These are phyloP conservation scores for Vitis hybrid DNA, from an alignment of 177 flowering plant species.

Conservation along the genomic window DNA sequence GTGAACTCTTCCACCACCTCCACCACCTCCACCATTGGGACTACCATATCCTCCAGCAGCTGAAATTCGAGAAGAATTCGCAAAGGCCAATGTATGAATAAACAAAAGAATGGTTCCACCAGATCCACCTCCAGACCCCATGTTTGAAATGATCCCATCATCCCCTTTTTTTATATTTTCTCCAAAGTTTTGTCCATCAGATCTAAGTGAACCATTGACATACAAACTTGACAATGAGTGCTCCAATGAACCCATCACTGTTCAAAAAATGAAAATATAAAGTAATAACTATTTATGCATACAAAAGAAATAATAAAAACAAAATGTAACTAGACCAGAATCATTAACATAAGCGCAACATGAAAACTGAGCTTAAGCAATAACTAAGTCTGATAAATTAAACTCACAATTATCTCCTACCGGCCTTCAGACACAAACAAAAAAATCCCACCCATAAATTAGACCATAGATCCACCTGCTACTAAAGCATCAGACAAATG, in stretches of 20 bases:
- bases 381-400: not conserved
- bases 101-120: constrained; percentile 96
- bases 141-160: constrained; percentile 16
- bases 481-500: not conserved
- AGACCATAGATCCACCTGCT: not conserved
- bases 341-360: not conserved
- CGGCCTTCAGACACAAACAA: not conserved
- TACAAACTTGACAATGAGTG: constrained; percentile 75
- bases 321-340: not conserved
- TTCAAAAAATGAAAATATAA: constrained; percentile 8
- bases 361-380: not conserved
- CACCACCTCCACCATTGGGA: constrained; percentile 80
- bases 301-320: too few species aligned
- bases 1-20: constrained; percentile 98
- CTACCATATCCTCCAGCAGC: constrained; percentile 83
- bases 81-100: constrained; percentile 53
- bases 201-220: constrained; percentile 65
- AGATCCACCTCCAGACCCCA: constrained; percentile 93
- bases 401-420: not conserved
- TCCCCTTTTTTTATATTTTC: constrained; percentile 19
- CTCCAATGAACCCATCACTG: constrained; percentile 96
- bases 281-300: too few species aligned
- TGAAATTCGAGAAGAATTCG: constrained; percentile 59
- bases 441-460: not conserved
- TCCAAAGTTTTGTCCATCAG: constrained; percentile 77